Evolutionary conservation across 345 rosid genomes (phyloP).

Genomic region (Arabidopsis suecica): DNA sequence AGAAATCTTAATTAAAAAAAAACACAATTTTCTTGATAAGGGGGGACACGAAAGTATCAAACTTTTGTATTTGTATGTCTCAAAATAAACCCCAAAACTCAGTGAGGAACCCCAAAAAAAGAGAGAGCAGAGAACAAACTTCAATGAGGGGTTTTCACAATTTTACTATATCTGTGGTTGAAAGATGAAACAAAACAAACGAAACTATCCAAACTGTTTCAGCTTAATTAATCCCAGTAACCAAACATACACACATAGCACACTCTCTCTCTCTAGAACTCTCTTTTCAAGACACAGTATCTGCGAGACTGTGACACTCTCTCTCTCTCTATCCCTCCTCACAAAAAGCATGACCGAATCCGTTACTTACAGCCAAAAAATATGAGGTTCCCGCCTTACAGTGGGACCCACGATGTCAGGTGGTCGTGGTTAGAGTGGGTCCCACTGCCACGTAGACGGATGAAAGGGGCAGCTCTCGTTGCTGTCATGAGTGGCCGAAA

Average conservation of each 20-base stretch:
- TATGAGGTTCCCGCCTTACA: slow-evolving; percentile 49
- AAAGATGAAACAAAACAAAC: slow-evolving; percentile 34
- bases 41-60: slow-evolving; percentile 29
- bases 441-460: slow-evolving; percentile 46
- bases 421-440: slow-evolving; percentile 40
- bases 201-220: slow-evolving; percentile 35
- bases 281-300: slow-evolving; percentile 44
- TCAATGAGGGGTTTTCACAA: background rate
- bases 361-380: slow-evolving; percentile 41
- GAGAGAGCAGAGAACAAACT: slow-evolving; percentile 20
- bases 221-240: slow-evolving; percentile 30
- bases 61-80: slow-evolving; percentile 14
- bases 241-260: background rate
- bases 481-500: slow-evolving; percentile 63
- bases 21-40: slow-evolving; percentile 24
- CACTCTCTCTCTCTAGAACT: slow-evolving; percentile 20
- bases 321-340: slow-evolving; percentile 30
- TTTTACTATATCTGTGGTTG: slow-evolving; percentile 35
- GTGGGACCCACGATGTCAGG: slow-evolving; percentile 40
- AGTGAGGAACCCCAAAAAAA: slow-evolving; percentile 5
- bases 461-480: slow-evolving; percentile 32
- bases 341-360: slow-evolving; percentile 42
- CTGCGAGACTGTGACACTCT: slow-evolving; percentile 38
- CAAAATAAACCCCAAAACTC: slow-evolving; percentile 31
- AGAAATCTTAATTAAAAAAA: background rate